A percentile compares a stretch with the other conserved stretches of the same genome.
These are phyloP conservation scores for Paramecium tetraurelia DNA, from an alignment of 73 alveolate species.

Conservation along the genomic window DNA sequence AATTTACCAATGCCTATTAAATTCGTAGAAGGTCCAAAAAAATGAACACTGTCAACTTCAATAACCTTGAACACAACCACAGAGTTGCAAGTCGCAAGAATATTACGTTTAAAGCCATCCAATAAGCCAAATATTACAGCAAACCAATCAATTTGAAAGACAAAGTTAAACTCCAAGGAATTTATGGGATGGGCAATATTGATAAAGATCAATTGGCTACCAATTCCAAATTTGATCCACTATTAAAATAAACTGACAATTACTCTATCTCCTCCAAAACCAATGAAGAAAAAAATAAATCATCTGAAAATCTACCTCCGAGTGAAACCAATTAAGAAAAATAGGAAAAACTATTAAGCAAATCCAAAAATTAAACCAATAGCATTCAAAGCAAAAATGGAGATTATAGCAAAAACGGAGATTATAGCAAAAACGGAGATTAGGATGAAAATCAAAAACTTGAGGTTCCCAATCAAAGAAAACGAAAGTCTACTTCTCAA, in stretches of 20 bases:
- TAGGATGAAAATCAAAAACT: not conserved
- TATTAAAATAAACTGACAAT: not conserved
- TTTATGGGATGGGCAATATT: not conserved
- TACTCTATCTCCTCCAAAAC: not conserved
- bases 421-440: not conserved
- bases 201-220: not conserved
- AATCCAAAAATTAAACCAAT: not conserved
- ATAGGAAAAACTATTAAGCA: not conserved
- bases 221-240: not conserved
- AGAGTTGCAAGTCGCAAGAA: not conserved
- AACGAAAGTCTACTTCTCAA: not conserved
- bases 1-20: not conserved
- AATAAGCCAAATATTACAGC: not conserved
- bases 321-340: not conserved
- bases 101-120: not conserved
- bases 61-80: not conserved
- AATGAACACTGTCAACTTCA: not conserved
- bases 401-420: not conserved
- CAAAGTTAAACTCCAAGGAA: not conserved
- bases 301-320: not conserved
- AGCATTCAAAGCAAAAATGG: not conserved
- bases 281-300: not conserved
- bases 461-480: not conserved
- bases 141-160: not conserved
- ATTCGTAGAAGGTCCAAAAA: not conserved